phyloP scores from a whole-genome alignment of 371 early-diverging fungal species.

The Apophysomyces elegans region DNA sequence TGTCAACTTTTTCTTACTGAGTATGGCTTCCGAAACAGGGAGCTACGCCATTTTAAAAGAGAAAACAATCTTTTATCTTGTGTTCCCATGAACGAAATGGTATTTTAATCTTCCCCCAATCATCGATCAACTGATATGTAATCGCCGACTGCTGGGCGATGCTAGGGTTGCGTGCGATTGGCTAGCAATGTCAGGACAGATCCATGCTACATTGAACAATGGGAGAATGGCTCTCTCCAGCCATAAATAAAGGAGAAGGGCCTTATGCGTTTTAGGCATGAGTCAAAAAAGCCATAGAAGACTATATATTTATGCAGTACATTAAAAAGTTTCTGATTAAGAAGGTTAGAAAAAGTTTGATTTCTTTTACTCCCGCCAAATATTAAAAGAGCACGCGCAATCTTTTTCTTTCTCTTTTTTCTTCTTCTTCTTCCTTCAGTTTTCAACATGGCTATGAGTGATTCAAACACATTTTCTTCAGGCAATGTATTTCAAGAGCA shows the following conservation, averaged over 20 bases:
- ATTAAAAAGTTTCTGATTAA: background rate
- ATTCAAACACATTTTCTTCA: background rate
- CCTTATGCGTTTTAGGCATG: background rate
- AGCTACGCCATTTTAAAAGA: background rate
- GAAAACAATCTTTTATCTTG: conserved; percentile 6
- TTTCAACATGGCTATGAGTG: background rate
- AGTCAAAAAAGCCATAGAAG: background rate
- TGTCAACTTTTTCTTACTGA: conserved; percentile 2
- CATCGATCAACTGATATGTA: background rate
- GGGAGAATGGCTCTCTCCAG: background rate
- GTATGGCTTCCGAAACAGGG: conserved; percentile 3
- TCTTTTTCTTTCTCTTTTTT: conserved; percentile 17
- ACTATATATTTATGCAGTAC: background rate
- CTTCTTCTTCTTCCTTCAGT: conserved; percentile 7
- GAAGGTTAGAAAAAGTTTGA: background rate
- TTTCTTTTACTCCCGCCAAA: background rate
- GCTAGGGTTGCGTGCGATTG: background rate
- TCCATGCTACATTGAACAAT: background rate
- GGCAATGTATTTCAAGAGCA: background rate
- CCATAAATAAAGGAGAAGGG: background rate
- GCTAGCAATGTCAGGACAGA: background rate
- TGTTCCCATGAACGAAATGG: background rate
- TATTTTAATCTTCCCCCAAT: conserved; percentile 7
- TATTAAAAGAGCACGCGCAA: conserved; percentile 17
- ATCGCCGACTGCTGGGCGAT: background rate